Base-by-base conservation (phyloP, 2,329 filamentous ascomycete species). In the Sporothrix variecibatus region DNA sequence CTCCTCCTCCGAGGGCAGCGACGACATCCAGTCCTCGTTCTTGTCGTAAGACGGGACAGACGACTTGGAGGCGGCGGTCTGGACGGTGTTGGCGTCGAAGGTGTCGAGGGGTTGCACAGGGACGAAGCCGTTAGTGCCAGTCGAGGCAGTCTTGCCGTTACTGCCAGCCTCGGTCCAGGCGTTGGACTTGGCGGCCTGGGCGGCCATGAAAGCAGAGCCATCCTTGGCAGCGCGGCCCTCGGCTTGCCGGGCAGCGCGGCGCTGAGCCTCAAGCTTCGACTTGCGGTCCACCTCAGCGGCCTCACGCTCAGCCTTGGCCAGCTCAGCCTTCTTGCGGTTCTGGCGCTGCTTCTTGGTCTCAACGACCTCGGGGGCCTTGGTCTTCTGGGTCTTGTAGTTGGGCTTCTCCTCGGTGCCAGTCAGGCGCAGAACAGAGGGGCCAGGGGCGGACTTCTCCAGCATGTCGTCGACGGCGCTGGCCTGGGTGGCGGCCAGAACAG, bases 321-420 rank as follows among this genome's bases (percentile, higher is more conserved):
- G 92, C 83, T 97, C 94, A 51, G 89, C 91, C 90, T 97, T 98
- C 85, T 92, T 90, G 78, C 92, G 90, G 85, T 97, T 96, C 86
- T 98, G 95, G 75, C 94, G 91, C 85, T 97, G 94, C 87, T 98
- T 98, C 92, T 98, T 98, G 26, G 92, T 93, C 86, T 97, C 93
- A 23, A 88, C 88, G 68, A 88, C 87, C 82, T 93, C 90, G 77
- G 89, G 86, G 28, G 56, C 85, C 84, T 91, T 89, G 77, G 86
- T 84, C 79, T 88, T 86, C 83, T 90, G 90, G 76, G 87, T 84
- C 83, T 91, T 91, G 76, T 88, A 85, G 83, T 91, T 88, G 80
- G 87, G 79, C 74, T 79, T 78, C 77, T 82, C 81, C 65, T 88
- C 79, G 83, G 88, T 81, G 76, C 91, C 90, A 72, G 92, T 96